Conservation (phyloP, 2,329 filamentous ascomycete genomes). For the Domatiomyces catenatus region DNA sequence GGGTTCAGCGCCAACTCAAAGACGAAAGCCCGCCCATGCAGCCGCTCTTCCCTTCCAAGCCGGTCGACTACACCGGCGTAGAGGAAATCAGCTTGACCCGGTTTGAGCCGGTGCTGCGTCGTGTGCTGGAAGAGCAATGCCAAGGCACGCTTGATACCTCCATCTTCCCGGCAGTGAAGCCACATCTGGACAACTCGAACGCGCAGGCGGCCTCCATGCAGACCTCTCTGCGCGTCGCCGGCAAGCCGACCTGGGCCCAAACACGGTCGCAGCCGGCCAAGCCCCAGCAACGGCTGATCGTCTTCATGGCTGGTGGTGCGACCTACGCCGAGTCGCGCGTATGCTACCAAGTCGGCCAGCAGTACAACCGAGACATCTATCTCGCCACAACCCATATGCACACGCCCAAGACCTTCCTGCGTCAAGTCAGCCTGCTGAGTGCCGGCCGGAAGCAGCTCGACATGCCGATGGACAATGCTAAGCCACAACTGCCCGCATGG, state of each 20-base stretch:
- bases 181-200: slow-evolving; percentile 39
- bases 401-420: slow-evolving; percentile 65
- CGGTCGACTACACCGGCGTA: slow-evolving; percentile 5
- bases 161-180: slow-evolving; percentile 58
- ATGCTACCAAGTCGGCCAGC: slow-evolving; percentile 71
- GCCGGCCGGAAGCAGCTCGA: slow-evolving; percentile 60
- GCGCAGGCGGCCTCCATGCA: slow-evolving; percentile 40
- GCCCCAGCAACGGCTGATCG: slow-evolving; percentile 75
- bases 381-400: slow-evolving; percentile 86
- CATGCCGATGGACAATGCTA: slow-evolving; percentile 65
- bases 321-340: slow-evolving; percentile 80
- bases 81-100: slow-evolving; percentile 79
- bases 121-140: slow-evolving; percentile 62
- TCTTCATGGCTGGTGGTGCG: slow-evolving; percentile 90
- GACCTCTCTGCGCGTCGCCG: slow-evolving; percentile 67
- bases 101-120: slow-evolving; percentile 66
- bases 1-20: slow-evolving; percentile 57
- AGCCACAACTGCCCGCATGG: slow-evolving; percentile 69
- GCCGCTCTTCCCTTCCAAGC: slow-evolving; percentile 47
- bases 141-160: slow-evolving; percentile 51
- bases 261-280: slow-evolving; percentile 59
- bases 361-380: slow-evolving; percentile 66
- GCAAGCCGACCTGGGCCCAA: slow-evolving; percentile 85
- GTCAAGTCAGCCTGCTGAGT: slow-evolving; percentile 67
- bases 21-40: slow-evolving; percentile 51